Conservation (phyloP, 2,329 filamentous ascomycete species). For the Sarocladiaceae sp. region DNA sequence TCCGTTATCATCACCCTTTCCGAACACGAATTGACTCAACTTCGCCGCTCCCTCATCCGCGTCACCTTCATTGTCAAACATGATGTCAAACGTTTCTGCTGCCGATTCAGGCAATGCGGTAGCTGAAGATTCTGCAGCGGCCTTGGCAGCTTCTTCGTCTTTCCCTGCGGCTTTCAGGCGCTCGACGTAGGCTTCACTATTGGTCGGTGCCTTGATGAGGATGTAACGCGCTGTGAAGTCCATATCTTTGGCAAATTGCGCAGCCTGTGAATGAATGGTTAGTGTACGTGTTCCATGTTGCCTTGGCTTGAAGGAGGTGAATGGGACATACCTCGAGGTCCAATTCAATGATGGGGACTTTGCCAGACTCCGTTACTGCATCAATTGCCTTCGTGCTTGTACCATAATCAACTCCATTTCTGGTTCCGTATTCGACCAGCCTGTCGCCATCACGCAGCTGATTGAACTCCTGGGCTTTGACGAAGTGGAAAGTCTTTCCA, state of each 20-base stretch:
- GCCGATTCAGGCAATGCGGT: constrained; percentile 18
- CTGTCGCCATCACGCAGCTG: constrained; percentile 56
- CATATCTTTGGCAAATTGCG: constrained; percentile 53
- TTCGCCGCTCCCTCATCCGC: constrained; percentile 17
- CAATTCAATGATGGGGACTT: constrained; percentile 56
- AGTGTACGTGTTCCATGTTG: too few species aligned
- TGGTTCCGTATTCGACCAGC: constrained; percentile 52
- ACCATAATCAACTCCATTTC: constrained; percentile 48
- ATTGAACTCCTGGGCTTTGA: constrained; percentile 51
- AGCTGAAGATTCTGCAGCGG: constrained; percentile 20
- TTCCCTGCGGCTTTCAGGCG: constrained; percentile 24
- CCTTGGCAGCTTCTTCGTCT: constrained; percentile 18
- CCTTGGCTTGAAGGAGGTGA: neutral
- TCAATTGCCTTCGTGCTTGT: constrained; percentile 52
- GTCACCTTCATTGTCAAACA: constrained; percentile 15
- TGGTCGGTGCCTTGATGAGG: constrained; percentile 41
- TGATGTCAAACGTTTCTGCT: constrained; percentile 24
- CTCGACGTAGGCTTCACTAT: constrained; percentile 18
- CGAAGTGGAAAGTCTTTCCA: constrained; percentile 51
- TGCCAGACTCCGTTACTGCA: constrained; percentile 46
- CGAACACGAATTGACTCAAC: constrained; percentile 25
- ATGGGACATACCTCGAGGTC: constrained; percentile 43
- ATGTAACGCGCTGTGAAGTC: constrained; percentile 52
- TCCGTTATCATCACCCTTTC: constrained; percentile 11
- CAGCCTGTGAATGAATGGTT: constrained; percentile 46